Evolutionary conservation across 495 filamentous ascomycete genomes (phyloP), one percentile per base, ranked within the genome.

Genomic region (Hypoxylon lienhwacheense): DNA sequence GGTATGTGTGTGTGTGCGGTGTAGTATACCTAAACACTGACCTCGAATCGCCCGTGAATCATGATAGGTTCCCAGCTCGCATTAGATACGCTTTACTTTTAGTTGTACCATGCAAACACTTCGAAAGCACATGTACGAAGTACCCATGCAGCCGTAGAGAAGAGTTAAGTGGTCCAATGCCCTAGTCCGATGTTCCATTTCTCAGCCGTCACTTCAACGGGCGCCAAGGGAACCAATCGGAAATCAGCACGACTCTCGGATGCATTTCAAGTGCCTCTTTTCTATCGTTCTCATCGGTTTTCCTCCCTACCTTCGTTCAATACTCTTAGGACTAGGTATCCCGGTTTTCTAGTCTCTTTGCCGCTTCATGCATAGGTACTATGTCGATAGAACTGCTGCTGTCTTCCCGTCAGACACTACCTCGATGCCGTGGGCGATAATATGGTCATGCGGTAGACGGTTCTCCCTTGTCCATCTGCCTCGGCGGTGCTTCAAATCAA

Each of bases 221-320:
- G 73, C 73, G 73, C 64, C 64, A 73, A 73, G 63, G 52, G 37
- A 53, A 48, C 73, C 73, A 75, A 75, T 75, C 63, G 74, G 6
- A 51, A 49, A 2, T 17, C 33, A 19, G 32, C 32, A 15, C 25
- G n/a, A n/a, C n/a, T n/a, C n/a, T n/a, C n/a, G n/a, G n/a, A n/a
- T n/a, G n/a, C n/a, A n/a, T n/a, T n/a, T n/a, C n/a, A n/a, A n/a
- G n/a, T n/a, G n/a, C n/a, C n/a, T n/a, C n/a, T n/a, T n/a, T n/a
- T n/a, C n/a, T n/a, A n/a, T 56, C 14, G 36, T 39, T 25, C 31
- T 52, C 42, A 36, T 58, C 43, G 44, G 40, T 32, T 34, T 35
- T 44, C 57, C 55, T 21, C 37, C 12, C 10, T 19, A 22, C 6
- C 21, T 24, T 4, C 11, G 10, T 37, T 25, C 5, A 20, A 31